These are phyloP conservation scores for Cercophora sp. DNA, from an alignment of 495 filamentous ascomycete genomes.

Conservation along the genomic window DNA sequence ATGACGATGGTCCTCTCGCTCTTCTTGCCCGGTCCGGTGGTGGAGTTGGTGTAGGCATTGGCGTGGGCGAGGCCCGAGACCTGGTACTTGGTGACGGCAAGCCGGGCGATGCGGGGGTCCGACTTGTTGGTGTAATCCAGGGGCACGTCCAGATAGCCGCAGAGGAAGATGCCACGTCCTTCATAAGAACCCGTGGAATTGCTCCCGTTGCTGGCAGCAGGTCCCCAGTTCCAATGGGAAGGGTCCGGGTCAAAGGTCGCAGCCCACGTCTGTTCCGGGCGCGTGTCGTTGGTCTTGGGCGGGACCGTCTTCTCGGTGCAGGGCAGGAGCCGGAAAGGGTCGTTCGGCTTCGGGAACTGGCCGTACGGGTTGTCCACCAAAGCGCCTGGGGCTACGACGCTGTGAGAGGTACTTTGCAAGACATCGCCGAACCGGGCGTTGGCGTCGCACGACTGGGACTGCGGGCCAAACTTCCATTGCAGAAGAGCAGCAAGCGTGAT, in stretches of 20 bases:
- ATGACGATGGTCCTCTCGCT: constrained; percentile 46
- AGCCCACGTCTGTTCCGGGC: constrained; percentile 32
- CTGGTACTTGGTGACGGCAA: constrained; percentile 43
- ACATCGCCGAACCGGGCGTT: no score
- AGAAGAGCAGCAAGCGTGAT: constrained; percentile 7
- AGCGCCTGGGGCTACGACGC: no score
- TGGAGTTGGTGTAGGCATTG: constrained; percentile 3
- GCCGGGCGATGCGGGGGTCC: constrained; percentile 38
- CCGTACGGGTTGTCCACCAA: constrained; percentile 27
- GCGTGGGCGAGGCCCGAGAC: constrained; percentile 38
- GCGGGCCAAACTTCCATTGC: neutral
- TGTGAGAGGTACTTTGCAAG: neutral
- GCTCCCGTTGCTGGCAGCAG: neutral
- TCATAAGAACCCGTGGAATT: constrained; percentile 25
- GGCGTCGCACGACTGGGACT: neutral
- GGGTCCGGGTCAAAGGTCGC: constrained; percentile 40
- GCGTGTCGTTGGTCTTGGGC: constrained; percentile 33
- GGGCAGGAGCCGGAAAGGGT: constrained; percentile 41
- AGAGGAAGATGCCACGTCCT: constrained; percentile 42
- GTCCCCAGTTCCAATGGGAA: constrained; percentile 41
- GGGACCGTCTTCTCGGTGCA: constrained; percentile 37
- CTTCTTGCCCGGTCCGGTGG: constrained; percentile 31
- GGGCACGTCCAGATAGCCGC: constrained; percentile 45
- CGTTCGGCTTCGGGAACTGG: constrained; percentile 32
- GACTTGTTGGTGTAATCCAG: constrained; percentile 44